phyloP scores from a whole-genome alignment of 2,329 filamentous ascomycete species.

The Penicillium sp. region DNA sequence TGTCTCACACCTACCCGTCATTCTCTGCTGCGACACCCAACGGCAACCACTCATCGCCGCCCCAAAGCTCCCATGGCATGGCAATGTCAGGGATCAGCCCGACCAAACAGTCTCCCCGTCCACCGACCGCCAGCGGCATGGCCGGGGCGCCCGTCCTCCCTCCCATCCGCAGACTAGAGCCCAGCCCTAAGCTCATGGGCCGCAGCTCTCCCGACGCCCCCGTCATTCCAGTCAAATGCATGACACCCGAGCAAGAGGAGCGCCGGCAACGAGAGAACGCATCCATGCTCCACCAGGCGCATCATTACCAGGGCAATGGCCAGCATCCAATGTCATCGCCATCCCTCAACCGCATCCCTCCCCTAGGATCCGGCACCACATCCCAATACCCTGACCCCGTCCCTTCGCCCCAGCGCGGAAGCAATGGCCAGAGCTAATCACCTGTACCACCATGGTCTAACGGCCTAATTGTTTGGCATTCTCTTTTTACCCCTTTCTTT shows the following conservation, averaged over 20 bases:
- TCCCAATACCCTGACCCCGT: constrained; percentile 27
- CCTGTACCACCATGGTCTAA: not conserved
- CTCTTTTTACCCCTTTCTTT: not conserved
- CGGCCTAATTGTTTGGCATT: not conserved
- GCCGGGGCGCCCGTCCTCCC: constrained; percentile 41
- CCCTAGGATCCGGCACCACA: constrained; percentile 31
- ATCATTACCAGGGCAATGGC: constrained; percentile 23
- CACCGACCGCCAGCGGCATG: constrained; percentile 37
- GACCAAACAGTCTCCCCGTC: constrained; percentile 48
- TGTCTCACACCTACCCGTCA: constrained; percentile 33
- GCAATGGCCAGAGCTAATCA: constrained; percentile 10
- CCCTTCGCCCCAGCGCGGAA: constrained; percentile 19
- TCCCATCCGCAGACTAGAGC: constrained; percentile 44
- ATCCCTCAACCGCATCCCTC: constrained; percentile 35
- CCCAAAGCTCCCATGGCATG: constrained; percentile 39
- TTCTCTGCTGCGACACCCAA: constrained; percentile 37
- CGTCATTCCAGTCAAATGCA: constrained; percentile 45
- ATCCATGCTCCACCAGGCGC: constrained; percentile 23
- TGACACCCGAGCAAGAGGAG: constrained; percentile 47
- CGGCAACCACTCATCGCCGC: constrained; percentile 37
- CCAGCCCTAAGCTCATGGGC: constrained; percentile 48
- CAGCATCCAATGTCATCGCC: constrained; percentile 36
- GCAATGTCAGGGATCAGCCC: constrained; percentile 49
- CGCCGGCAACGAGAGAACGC: constrained; percentile 42
- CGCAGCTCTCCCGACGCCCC: constrained; percentile 45